Base-by-base conservation (phyloP, 257 asterid genomes). In the Leptodermis oblonga region DNA sequence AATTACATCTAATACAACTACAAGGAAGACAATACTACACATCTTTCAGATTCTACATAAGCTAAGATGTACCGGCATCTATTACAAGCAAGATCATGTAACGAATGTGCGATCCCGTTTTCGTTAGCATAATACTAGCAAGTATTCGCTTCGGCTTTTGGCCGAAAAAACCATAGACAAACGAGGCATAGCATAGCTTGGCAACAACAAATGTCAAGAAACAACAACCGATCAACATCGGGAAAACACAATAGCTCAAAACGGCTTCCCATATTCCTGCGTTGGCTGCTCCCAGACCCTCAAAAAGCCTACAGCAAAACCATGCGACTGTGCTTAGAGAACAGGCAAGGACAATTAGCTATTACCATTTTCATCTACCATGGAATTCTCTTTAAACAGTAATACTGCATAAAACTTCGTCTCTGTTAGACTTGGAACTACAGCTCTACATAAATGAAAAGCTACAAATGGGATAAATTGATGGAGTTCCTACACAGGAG, bases 231-330 rank as follows among this genome's bases (percentile, higher is more conserved):
- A 46, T 12, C 45, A 26, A 66, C 34, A 70, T 52, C 69, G 42
- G 37, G 54, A 71, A 52, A 46, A 60, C 45, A 8, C 14, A 68
- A 62, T 52, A 31, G 79, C 75, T 86, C 84, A 83, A 79, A 85
- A 87, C 58, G 90, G 92, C 66, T 82, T 89, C 75, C 86, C 84
- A 5, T 79, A 86, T 54, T 89, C 90, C 67, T 82, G 90, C 1
- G 83, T n/a, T 36, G 91, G 90, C 83, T 82, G 92, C 85, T 86
- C 93, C 93, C 91, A 85, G 46, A 71, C 68, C 78, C 89, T 76
- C 79, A 86, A 67, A 49, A 82, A 81, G 78, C 96, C 96, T 86
- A 55, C 83, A 75, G 52, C 33, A 62, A 69, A 68, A 55, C 34
- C 59, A 69, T 49, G 62, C 55, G 41, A 67, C 39, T 31, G 18